Conservation (phyloP, 2,329 filamentous ascomycete genomes). For the Lasiodiplodia citricola region DNA sequence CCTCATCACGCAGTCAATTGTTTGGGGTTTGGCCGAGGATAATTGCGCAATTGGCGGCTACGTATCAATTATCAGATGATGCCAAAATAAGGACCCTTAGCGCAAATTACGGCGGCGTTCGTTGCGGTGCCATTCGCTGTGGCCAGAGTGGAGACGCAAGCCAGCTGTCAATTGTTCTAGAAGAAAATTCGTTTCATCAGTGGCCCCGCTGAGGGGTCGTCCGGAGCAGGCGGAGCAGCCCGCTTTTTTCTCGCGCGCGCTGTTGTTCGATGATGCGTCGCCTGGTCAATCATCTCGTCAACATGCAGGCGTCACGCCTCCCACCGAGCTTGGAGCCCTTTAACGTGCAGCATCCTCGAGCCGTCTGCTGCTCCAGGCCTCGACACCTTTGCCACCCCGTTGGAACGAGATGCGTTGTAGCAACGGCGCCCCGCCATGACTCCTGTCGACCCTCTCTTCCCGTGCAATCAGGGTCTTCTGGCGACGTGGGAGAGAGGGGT, state of each 20-base stretch:
- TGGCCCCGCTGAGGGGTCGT: constrained; percentile 20
- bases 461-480: constrained; percentile 16
- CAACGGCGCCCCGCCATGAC: constrained; percentile 12
- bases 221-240: not conserved
- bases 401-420: constrained; percentile 19
- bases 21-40: not conserved
- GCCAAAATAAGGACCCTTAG: constrained; percentile 16
- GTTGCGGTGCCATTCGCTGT: constrained; percentile 10
- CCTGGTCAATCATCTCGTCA: constrained; percentile 16
- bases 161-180: constrained; percentile 18
- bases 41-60: constrained; percentile 20
- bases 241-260: not conserved
- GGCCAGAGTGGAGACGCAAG: constrained; percentile 7
- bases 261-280: constrained; percentile 18
- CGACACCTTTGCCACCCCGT: constrained; percentile 13
- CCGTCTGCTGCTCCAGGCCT: constrained; percentile 10
- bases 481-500: not conserved
- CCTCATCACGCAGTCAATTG: not conserved
- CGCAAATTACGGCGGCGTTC: constrained; percentile 10
- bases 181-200: not conserved
- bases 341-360: constrained; percentile 20
- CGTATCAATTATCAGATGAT: constrained; percentile 24
- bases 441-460: not conserved
- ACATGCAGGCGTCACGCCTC: not conserved
- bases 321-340: constrained; percentile 11